phyloP scores from a whole-genome alignment of 352 stramenopile genomes.

The Saprolegnia parasitica region DNA sequence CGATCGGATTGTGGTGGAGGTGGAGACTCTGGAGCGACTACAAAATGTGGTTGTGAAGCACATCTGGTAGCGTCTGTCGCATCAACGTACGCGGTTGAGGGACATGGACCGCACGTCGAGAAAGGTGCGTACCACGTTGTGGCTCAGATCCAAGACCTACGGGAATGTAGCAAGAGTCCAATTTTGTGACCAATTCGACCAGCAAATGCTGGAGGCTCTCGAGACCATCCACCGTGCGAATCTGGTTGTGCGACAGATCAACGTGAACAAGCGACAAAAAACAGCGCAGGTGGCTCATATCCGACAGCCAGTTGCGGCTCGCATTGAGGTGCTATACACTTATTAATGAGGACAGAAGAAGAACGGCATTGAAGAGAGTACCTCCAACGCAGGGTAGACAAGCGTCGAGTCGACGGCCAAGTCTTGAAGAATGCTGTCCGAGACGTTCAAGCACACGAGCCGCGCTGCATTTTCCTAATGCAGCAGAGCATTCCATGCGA shows the following conservation, averaged over 20 bases:
- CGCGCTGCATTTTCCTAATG: background rate
- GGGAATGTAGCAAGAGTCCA: background rate
- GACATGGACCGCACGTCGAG: conserved; percentile 4
- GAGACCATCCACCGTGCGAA: conserved; percentile 10
- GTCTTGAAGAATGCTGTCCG: conserved; percentile 8
- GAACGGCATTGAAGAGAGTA: background rate
- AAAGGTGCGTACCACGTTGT: conserved; percentile 21
- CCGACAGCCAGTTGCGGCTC: conserved; percentile 6
- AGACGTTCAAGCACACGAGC: conserved; percentile 18
- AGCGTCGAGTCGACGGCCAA: background rate
- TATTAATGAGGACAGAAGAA: background rate
- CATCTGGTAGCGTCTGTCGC: background rate
- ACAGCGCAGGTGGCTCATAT: background rate
- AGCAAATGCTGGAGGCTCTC: background rate
- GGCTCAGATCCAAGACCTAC: conserved; percentile 16
- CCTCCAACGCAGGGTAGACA: background rate
- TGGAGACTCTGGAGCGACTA: conserved; percentile 10
- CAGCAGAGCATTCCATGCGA: background rate
- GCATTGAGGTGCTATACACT: conserved; percentile 3
- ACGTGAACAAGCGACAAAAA: background rate
- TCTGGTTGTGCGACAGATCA: conserved; percentile 12
- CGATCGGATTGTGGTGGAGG: conserved; percentile 15
- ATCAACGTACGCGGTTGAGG: background rate
- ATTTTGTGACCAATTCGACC: background rate
- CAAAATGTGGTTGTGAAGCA: background rate